phyloP scores from a whole-genome alignment of 2,329 filamentous ascomycete species.

The Scortechinia acanthostroma region DNA sequence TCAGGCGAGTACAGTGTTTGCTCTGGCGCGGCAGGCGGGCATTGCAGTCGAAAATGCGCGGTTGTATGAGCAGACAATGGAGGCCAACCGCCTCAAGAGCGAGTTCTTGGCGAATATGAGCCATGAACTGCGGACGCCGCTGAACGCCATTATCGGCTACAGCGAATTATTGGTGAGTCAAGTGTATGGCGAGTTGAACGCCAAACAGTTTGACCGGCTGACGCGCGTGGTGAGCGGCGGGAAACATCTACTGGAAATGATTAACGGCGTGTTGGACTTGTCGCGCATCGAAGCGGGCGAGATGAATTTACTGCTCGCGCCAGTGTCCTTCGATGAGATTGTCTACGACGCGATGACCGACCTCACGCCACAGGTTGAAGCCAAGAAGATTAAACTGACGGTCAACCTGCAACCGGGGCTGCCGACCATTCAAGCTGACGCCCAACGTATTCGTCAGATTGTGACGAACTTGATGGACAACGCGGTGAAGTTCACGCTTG shows the following conservation, averaged over 20 bases:
- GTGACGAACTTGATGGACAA: conserved; percentile 83
- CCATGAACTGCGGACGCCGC: conserved; percentile 64
- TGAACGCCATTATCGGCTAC: conserved; percentile 69
- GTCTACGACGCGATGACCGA: conserved; percentile 61
- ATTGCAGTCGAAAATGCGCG: too few relatives aligned
- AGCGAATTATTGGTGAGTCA: conserved; percentile 62
- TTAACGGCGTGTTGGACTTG: conserved; percentile 93
- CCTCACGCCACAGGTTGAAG: conserved; percentile 54
- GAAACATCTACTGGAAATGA: conserved; percentile 76
- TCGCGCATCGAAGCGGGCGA: conserved; percentile 87
- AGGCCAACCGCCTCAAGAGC: conserved; percentile 65
- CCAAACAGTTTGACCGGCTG: conserved; percentile 57
- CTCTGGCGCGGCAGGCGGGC: too few relatives aligned
- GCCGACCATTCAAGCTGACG: conserved; percentile 64
- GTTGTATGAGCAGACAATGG: too few relatives aligned
- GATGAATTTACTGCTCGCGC: conserved; percentile 71
- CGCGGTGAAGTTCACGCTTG: conserved; percentile 87
- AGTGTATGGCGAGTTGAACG: conserved; percentile 64
- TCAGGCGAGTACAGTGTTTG: too few relatives aligned
- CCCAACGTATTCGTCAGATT: conserved; percentile 61
- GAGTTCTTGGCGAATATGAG: conserved; percentile 69
- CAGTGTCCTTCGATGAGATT: conserved; percentile 61
- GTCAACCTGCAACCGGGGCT: conserved; percentile 56
- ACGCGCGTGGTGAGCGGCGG: conserved; percentile 59
- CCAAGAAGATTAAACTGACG: conserved; percentile 55